Evolutionary conservation across 495 filamentous ascomycete genomes (phyloP).

Genomic region (Xylaria sp.): DNA sequence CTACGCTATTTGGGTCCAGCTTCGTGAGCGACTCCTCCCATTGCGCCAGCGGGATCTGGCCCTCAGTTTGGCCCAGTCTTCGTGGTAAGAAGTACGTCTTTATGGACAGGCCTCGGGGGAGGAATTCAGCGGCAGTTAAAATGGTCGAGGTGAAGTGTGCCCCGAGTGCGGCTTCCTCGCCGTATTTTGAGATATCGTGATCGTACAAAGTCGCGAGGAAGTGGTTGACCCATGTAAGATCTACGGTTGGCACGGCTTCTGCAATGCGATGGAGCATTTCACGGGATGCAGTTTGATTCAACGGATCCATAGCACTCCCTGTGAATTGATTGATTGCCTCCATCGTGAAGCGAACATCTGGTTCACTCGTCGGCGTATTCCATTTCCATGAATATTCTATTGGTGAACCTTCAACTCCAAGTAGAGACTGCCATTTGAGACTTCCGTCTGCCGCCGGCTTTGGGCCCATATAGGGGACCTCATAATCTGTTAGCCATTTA

Average conservation of each 20-base stretch:
- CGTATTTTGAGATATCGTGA: constrained; percentile 18
- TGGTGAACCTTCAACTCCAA: constrained; percentile 31
- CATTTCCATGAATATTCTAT: constrained; percentile 44
- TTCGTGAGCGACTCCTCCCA: constrained; percentile 15
- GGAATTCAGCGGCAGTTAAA: constrained; percentile 23
- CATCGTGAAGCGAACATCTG: constrained; percentile 34
- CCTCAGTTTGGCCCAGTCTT: background rate
- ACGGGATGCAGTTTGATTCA: constrained; percentile 31
- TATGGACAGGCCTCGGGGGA: background rate
- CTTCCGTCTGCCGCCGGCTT: constrained; percentile 21
- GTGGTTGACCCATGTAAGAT: constrained; percentile 26
- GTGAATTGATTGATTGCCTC: constrained; percentile 33
- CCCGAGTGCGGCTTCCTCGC: constrained; percentile 1
- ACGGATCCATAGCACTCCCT: constrained; percentile 36
- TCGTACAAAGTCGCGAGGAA: constrained; percentile 25
- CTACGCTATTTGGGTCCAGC: constrained; percentile 7
- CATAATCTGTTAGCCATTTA: background rate
- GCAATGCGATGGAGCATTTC: constrained; percentile 30
- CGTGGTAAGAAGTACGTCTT: constrained; percentile 26
- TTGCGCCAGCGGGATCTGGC: background rate
- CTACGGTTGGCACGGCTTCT: constrained; percentile 9
- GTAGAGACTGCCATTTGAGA: constrained; percentile 30
- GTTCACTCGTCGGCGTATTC: constrained; percentile 29
- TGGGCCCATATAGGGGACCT: constrained; percentile 22
- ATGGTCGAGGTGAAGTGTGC: constrained; percentile 16